phyloP scores from a whole-genome alignment of 2,329 filamentous ascomycete species.

The Xylaria sp. region DNA sequence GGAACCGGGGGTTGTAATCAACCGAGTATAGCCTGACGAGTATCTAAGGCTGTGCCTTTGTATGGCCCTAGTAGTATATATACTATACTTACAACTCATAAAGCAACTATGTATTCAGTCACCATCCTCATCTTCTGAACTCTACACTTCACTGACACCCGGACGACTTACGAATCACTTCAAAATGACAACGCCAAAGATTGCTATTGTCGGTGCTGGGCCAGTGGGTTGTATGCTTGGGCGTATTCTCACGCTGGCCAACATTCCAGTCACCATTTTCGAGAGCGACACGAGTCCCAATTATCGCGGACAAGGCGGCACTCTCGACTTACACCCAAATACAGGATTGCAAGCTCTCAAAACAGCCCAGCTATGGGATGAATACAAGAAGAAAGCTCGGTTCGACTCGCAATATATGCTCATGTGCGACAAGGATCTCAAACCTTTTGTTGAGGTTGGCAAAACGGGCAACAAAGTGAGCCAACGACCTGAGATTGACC shows the following conservation, averaged over 20 bases:
- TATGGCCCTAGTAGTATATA: too few relatives aligned
- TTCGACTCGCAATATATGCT: conserved; percentile 53
- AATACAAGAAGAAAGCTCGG: conserved; percentile 61
- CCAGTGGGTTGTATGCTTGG: conserved; percentile 62
- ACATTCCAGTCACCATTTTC: conserved; percentile 61
- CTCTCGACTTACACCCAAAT: conserved; percentile 64
- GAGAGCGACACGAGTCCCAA: conserved; percentile 59
- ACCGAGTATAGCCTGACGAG: too few relatives aligned
- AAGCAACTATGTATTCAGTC: neutral
- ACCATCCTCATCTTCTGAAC: neutral
- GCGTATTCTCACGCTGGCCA: conserved; percentile 61
- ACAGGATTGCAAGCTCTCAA: conserved; percentile 58
- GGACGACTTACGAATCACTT: neutral
- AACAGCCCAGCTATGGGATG: conserved; percentile 58
- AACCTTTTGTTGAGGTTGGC: neutral
- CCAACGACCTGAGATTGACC: neutral
- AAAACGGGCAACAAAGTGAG: neutral
- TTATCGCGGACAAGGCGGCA: conserved; percentile 63
- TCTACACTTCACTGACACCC: conserved; percentile 20
- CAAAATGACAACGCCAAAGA: conserved; percentile 40
- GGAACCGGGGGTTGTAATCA: too few relatives aligned
- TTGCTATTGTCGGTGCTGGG: conserved; percentile 63
- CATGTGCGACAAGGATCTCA: conserved; percentile 7
- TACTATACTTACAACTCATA: neutral
- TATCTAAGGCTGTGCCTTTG: too few relatives aligned